phyloP scores from a whole-genome alignment of 257 asterid species.

The Gentiana macrophylla region DNA sequence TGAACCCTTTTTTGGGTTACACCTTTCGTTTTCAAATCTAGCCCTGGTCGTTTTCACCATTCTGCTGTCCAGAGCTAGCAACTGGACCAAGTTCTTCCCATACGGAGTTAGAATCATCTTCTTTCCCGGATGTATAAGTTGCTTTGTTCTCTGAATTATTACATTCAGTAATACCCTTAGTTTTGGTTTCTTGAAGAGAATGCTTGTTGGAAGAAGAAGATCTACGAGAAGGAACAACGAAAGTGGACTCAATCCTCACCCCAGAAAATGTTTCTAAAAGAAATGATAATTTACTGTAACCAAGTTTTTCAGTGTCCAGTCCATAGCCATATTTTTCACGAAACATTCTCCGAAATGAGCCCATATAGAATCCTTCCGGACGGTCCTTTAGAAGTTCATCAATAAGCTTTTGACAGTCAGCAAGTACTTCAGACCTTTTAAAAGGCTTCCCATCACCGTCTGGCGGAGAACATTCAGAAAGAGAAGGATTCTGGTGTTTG shows the following conservation, averaged over 20 bases:
- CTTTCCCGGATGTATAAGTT: slow-evolving; percentile 24
- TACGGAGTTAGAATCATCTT: slow-evolving; percentile 41
- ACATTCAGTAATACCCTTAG: slow-evolving; percentile 2
- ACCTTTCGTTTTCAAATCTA: slow-evolving; percentile 13
- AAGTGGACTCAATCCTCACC: slow-evolving; percentile 32
- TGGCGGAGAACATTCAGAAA: slow-evolving; percentile 32
- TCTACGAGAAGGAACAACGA: slow-evolving; percentile 37
- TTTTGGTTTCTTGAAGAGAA: slow-evolving; percentile 17
- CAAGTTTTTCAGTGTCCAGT: slow-evolving; percentile 60
- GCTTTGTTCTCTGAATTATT: slow-evolving; percentile 17
- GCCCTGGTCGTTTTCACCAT: slow-evolving; percentile 13
- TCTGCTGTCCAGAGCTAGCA: slow-evolving; percentile 18
- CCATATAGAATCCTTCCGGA: slow-evolving; percentile 58
- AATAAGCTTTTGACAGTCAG: slow-evolving; percentile 55
- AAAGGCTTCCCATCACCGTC: slow-evolving; percentile 16
- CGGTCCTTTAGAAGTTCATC: slow-evolving; percentile 44
- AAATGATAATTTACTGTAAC: slow-evolving; percentile 44
- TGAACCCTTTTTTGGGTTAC: slow-evolving; percentile 14
- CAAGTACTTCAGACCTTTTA: slow-evolving; percentile 36
- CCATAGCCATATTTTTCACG: slow-evolving; percentile 47
- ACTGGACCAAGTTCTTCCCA: slow-evolving; percentile 93
- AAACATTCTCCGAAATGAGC: slow-evolving; percentile 47
- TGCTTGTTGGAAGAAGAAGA: slow-evolving; percentile 18
- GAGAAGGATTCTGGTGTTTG: slow-evolving; percentile 39
- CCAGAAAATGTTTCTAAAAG: slow-evolving; percentile 56